Percentiles rank a stretch among this genome's conserved stretches.
These are phyloP conservation scores for Gastrolobium bilobum DNA, from an alignment of 306 rosid genomes.

Conservation along the genomic window DNA sequence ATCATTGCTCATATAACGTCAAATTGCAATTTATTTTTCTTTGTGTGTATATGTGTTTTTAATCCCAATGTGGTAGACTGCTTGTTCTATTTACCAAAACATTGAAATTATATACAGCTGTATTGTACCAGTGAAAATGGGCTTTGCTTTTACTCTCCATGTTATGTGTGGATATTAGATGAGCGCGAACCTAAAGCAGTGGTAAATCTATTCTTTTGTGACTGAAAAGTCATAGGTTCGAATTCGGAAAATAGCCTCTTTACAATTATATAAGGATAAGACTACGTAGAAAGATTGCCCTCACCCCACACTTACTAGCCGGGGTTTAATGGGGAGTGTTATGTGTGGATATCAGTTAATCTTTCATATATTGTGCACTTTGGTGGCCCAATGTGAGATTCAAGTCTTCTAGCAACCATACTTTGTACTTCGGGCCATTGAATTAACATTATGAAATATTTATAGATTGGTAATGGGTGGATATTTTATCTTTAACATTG, in stretches of 20 bases:
- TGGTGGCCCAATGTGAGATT: not conserved
- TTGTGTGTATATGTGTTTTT: not conserved
- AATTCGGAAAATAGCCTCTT: no score
- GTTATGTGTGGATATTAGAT: no score
- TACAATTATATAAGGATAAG: no score
- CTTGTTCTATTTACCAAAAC: not conserved
- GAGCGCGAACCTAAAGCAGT: no score
- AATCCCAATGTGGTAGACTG: not conserved
- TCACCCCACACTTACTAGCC: no score
- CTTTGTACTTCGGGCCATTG: not conserved
- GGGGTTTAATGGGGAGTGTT: no score
- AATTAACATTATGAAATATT: not conserved
- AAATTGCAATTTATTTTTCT: not conserved
- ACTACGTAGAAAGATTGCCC: no score
- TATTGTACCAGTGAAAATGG: not conserved
- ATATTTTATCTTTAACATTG: not conserved
- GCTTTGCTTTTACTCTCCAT: no score
- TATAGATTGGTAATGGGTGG: constrained; percentile 4
- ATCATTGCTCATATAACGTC: not conserved
- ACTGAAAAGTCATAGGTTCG: no score
- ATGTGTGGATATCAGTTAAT: no score
- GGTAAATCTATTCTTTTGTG: no score
- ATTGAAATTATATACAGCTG: not conserved
- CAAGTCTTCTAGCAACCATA: not conserved
- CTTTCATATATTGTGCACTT: not conserved